Base-by-base conservation (phyloP, 768 basidiomycete genomes). In the Podaxis mareebaensis region DNA sequence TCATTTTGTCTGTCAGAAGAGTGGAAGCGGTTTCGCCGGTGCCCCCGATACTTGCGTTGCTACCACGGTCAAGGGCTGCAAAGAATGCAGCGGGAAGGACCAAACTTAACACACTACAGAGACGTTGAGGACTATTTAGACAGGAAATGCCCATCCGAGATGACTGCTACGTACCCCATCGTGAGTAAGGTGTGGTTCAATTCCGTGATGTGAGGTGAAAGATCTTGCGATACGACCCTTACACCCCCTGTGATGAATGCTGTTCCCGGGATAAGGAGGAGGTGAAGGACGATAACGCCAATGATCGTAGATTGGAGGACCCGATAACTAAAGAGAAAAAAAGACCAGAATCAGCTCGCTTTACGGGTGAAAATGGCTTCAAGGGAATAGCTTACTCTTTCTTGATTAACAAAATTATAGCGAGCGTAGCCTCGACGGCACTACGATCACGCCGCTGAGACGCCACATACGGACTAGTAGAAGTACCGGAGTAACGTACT, bases 221-320 rank as follows among this genome's bases (percentile, higher is more conserved):
- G 75, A 59, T 88, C 80, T 72, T 92, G 90, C 54, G 89, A 82
- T 69, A 84, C 76, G 28, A 91, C 77, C 22, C 82, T 79, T n/a
- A 84, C 85, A 51, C 90, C 90, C 24, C 90, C 90, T 2, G 83
- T 82, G n/a, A 91, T 77, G 70, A 91, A 92, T 0, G 89, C 79
- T 3, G 82, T 78, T 2, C 90, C 90, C 0, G 90, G 90, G 49
- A 92, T 78, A 13, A 92, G 80, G 0, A 92, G 79, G 0, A 91
- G 78, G 71, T 90, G 90, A 10, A 92, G 78, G n/a, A 92, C 74
- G 5, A 91, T 80, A 7, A 92, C 90, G 17, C 90, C 90, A 42
- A 85, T 79, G 48, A 91, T 84, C 0, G 89, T 91, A 0, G 87
- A 83, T 68, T 92, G 90, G 46, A 91, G 71, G 3, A 92, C 73